Conservation (phyloP, 495 filamentous ascomycete species). For the Penicillium atrosanguineum region DNA sequence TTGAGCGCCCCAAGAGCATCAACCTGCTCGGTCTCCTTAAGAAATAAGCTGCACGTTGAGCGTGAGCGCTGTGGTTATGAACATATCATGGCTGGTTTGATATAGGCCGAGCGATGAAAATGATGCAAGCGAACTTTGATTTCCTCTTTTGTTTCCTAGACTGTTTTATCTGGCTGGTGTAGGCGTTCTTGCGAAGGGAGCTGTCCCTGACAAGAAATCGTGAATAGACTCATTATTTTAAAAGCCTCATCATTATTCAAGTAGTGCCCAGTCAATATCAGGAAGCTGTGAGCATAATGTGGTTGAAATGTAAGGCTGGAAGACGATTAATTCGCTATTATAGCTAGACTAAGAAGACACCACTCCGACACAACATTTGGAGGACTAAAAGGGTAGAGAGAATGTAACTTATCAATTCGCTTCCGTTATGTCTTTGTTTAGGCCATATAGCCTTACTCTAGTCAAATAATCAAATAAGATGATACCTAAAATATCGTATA, state of each 20-base stretch:
- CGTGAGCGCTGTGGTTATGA: neutral
- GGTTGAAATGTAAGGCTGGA: no score
- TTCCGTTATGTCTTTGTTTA: no score
- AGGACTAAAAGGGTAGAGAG: no score
- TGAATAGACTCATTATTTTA: neutral
- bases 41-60: constrained; percentile 26
- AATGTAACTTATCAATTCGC: no score
- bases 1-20: constrained; percentile 97
- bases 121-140: constrained; percentile 15
- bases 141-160: constrained; percentile 2
- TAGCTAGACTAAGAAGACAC: no score
- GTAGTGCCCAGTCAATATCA: neutral
- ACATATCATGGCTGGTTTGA: neutral
- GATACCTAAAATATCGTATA: no score
- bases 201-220: neutral
- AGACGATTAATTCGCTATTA: no score
- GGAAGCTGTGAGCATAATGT: no score
- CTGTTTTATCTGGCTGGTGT: neutral
- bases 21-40: constrained; percentile 80
- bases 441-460: no score
- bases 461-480: no score
- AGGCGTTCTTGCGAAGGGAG: neutral
- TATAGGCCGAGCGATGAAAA: constrained; percentile 9
- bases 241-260: neutral
- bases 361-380: no score